Conservation (phyloP, 2,329 filamentous ascomycete genomes). For the Monosporascus ibericus region DNA sequence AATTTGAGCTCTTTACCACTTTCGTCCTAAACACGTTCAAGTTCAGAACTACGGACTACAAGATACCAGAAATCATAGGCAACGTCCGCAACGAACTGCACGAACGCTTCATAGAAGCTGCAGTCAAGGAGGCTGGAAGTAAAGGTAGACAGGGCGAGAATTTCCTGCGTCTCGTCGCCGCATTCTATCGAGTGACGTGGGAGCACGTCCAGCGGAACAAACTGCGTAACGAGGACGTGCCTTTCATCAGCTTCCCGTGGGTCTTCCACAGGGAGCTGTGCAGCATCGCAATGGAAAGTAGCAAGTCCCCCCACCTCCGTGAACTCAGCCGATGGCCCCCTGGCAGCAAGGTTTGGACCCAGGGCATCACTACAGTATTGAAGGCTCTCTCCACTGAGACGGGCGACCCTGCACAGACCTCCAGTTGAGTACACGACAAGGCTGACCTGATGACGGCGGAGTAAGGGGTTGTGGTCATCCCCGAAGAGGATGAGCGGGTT, state of each 20-base stretch:
- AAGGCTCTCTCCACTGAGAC: no score
- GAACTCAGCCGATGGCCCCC: no score
- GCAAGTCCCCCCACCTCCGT: no score
- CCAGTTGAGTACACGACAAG: no score
- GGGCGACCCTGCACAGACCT: no score
- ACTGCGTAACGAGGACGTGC: constrained; percentile 55
- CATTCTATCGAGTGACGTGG: constrained; percentile 81
- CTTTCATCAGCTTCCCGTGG: constrained; percentile 93
- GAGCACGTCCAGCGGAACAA: constrained; percentile 57
- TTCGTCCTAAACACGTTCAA: constrained; percentile 74
- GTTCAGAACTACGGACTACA: constrained; percentile 67
- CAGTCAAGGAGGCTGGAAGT: constrained; percentile 58
- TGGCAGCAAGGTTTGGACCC: no score
- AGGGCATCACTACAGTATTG: no score
- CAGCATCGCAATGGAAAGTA: constrained; percentile 46
- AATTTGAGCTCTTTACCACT: constrained; percentile 87
- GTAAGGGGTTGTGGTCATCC: no score
- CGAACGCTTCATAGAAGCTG: constrained; percentile 60
- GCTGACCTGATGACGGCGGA: no score
- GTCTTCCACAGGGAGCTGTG: constrained; percentile 70
- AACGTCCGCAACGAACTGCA: constrained; percentile 60
- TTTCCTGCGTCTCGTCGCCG: constrained; percentile 69
- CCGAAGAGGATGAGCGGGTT: no score
- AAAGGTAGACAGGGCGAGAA: constrained; percentile 39
- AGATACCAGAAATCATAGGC: constrained; percentile 77